Evolutionary conservation across 495 filamentous ascomycete species (phyloP).

Genomic region (Amniculicola lignicola): DNA sequence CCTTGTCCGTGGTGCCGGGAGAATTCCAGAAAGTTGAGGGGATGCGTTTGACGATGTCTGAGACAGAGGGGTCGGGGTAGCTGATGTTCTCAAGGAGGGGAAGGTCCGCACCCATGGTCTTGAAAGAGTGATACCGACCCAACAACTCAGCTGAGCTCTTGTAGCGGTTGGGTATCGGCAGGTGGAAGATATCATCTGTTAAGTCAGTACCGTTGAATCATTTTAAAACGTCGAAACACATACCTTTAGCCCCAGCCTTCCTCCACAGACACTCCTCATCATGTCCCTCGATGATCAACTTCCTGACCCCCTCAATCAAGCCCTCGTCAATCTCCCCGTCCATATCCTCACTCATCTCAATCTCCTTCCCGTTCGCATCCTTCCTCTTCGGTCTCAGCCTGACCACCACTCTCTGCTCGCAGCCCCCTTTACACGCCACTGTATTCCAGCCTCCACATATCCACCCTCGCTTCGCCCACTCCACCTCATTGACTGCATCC

Average conservation of each 20-base stretch:
- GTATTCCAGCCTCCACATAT: slow-evolving; percentile 75
- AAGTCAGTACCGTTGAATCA: no score
- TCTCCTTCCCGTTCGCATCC: slow-evolving; percentile 51
- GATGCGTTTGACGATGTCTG: slow-evolving; percentile 9
- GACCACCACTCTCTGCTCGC: slow-evolving; percentile 76
- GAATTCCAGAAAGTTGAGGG: slow-evolving; percentile 20
- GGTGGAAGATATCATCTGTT: slow-evolving; percentile 43
- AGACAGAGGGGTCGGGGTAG: slow-evolving; percentile 14
- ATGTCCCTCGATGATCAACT: slow-evolving; percentile 71
- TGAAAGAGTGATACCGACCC: slow-evolving; percentile 36
- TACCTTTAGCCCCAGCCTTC: slow-evolving; percentile 79
- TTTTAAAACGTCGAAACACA: no score
- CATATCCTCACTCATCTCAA: slow-evolving; percentile 55
- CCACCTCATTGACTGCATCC: slow-evolving; percentile 76
- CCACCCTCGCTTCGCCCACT: slow-evolving; percentile 96
- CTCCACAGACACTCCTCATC: slow-evolving; percentile 84
- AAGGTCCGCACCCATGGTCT: slow-evolving; percentile 23
- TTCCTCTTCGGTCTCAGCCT: slow-evolving; percentile 49
- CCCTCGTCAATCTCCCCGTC: slow-evolving; percentile 57
- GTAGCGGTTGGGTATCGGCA: slow-evolving; percentile 36
- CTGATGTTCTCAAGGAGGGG: slow-evolving; percentile 21
- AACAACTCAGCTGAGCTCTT: slow-evolving; percentile 37
- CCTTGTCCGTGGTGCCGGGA: slow-evolving; percentile 18
- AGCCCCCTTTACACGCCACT: slow-evolving; percentile 76
- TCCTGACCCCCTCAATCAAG: slow-evolving; percentile 73